Conservation (phyloP, 441 rosid genomes). For the Adansonia grandidieri region DNA sequence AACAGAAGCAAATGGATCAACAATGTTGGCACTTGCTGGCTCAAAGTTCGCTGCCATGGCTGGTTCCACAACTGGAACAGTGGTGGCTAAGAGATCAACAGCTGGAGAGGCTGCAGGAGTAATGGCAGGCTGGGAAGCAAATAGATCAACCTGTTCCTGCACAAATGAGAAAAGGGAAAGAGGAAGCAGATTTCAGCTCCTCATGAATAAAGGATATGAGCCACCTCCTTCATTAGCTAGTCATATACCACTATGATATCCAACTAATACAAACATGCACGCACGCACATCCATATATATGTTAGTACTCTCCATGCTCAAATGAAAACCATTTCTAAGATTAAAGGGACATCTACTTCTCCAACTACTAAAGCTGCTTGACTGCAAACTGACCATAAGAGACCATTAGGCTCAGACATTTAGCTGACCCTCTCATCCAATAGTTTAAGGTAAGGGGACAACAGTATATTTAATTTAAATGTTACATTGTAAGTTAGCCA, state of each 20-base stretch:
- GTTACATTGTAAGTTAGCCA: not conserved
- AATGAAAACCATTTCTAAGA: conserved; percentile 5
- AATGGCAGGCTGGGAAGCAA: conserved; percentile 53
- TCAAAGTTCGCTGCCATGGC: conserved; percentile 46
- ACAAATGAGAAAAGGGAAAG: not conserved
- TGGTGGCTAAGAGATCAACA: conserved; percentile 61
- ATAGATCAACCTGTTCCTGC: conserved; percentile 80
- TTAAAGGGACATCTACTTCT: not conserved
- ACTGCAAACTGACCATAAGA: not conserved
- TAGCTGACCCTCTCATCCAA: not conserved
- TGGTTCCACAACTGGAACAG: conserved; percentile 55
- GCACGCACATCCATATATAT: not conserved
- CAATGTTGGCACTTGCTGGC: conserved; percentile 40
- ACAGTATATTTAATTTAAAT: not conserved
- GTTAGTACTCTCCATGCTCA: not conserved
- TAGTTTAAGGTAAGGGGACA: not conserved
- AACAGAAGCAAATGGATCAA: conserved; percentile 91
- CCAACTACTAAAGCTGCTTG: not conserved
- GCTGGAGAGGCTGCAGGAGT: conserved; percentile 49
- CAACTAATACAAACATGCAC: not conserved
- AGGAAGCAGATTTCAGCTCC: conserved; percentile 12
- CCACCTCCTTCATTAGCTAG: conserved; percentile 2
- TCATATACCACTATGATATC: not conserved
- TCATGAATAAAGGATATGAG: conserved; percentile 21
- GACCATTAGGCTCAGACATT: not conserved